These are phyloP conservation scores for Vigna radiata DNA, from an alignment of 306 rosid species.

Conservation along the genomic window DNA sequence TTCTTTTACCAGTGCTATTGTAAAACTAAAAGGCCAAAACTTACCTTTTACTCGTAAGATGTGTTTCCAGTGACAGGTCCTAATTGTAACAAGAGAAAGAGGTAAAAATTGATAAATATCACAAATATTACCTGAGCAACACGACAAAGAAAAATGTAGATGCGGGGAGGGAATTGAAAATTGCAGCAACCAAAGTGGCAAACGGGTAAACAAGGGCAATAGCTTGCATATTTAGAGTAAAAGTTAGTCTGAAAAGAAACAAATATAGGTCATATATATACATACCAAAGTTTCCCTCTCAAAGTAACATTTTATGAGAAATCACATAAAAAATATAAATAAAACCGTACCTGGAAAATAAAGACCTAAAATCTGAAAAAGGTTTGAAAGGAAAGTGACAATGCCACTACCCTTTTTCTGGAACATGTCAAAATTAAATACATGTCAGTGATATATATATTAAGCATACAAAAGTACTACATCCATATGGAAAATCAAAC, in stretches of 20 bases:
- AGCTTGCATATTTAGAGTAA: constrained; percentile 48
- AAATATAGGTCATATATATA: constrained; percentile 6
- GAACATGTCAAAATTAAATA: constrained; percentile 19
- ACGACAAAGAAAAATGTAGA: constrained; percentile 60
- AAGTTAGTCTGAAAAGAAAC: constrained; percentile 51
- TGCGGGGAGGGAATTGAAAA: constrained; percentile 55
- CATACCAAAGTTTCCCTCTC: background rate
- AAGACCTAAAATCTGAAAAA: constrained; percentile 59
- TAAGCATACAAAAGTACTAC: too few species aligned
- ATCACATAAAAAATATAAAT: background rate
- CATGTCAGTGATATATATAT: constrained; percentile 9
- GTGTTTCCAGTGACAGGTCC: background rate
- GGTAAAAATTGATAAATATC: background rate
- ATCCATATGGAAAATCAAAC: too few species aligned
- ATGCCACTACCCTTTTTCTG: constrained; percentile 49
- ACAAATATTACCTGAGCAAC: constrained; percentile 51
- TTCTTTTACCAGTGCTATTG: too few species aligned
- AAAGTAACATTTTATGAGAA: constrained; percentile 18
- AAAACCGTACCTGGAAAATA: constrained; percentile 58
- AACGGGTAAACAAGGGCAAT: constrained; percentile 57
- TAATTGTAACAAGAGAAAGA: background rate
- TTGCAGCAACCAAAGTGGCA: constrained; percentile 61
- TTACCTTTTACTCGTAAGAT: background rate
- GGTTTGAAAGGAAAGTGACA: constrained; percentile 49
- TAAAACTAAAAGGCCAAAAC: too few species aligned